Evolutionary conservation across 2,329 filamentous ascomycete genomes (phyloP), one percentile per base, ranked within the genome.

Genomic region (Tricladium varicosporioides): DNA sequence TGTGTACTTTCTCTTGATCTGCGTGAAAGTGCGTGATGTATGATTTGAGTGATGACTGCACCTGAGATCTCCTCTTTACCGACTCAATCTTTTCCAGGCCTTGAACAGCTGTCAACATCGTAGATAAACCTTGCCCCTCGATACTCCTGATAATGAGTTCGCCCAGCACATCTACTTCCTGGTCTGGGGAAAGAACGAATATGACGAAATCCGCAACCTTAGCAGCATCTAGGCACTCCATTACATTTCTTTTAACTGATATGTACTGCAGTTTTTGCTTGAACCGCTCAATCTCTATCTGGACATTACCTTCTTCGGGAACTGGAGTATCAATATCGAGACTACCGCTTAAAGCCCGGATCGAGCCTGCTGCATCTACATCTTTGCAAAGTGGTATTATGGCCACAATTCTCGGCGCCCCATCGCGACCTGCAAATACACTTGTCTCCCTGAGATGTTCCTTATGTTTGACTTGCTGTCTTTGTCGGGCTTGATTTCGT

Each of bases 1-100:
- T 94, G 73, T 93, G 91, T 14, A 99, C 81, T 74, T 94, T 97
- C 67, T 97, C 92, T 67, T 94, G 88, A 19, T 90, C 84, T 0
- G 94, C 92, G 72, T 97, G 93, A 76, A 96, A 99, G 72, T 96
- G 93, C 22, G 86, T 91, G 68, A 97, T 92, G 75, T 89, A 97
- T 1, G 91, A 95, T 71, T 92, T 94, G 54, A 99, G 80, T 1
- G 92, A 97, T 48, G 86, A 81, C 49, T 93, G 76, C 10, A 96
- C 84, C 58, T 92, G 87, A 0, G 85, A 80, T 57, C 87, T 81
- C 71, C 88, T 87, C 74, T 97, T 97, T 8, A 85, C 80, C 0
- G 91, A 86, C 64, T 96, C 88, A 42, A 96, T 77, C 58, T 82
- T 83, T 56, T 93, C 87, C 11, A 97, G 76, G 5, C 86, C 86